Conservation (phyloP, 331 rosid genomes). For the Malus hybrid region DNA sequence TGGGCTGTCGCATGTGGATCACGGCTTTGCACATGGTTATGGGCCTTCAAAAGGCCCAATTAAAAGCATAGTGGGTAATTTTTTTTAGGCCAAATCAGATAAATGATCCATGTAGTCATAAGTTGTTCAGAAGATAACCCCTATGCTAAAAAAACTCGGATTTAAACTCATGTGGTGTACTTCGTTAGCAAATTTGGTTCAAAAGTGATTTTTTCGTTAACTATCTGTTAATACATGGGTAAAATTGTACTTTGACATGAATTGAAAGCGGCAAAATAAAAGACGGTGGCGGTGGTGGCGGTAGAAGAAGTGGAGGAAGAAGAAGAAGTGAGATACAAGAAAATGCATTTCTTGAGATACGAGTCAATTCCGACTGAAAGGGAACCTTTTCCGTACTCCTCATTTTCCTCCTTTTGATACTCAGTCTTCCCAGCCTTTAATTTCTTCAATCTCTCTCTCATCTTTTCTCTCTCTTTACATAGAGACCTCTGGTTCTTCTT, state of each 20-base stretch:
- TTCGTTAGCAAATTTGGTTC: no score
- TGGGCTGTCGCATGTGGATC: no score
- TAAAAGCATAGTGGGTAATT: no score
- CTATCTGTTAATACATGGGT: no score
- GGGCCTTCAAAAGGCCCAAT: neutral
- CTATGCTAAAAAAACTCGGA: no score
- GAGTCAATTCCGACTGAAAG: slow-evolving; percentile 64
- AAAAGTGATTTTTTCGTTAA: no score
- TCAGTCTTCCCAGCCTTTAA: slow-evolving; percentile 63
- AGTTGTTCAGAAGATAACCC: no score
- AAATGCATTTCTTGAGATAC: slow-evolving; percentile 45
- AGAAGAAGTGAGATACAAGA: slow-evolving; percentile 6
- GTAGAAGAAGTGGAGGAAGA: neutral
- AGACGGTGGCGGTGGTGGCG: slow-evolving; percentile 18
- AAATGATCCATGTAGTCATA: no score
- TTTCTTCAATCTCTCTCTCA: slow-evolving; percentile 1
- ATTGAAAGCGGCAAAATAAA: slow-evolving; percentile 7
- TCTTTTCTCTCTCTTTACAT: neutral
- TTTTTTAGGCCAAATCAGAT: no score
- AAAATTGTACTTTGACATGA: no score
- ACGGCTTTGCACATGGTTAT: neutral
- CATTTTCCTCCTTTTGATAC: slow-evolving; percentile 63
- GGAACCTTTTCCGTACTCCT: slow-evolving; percentile 75
- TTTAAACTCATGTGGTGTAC: no score
- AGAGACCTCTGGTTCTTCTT: neutral